Base-by-base conservation (phyloP, 2,329 filamentous ascomycete species). In the Neobulgaria alba region DNA sequence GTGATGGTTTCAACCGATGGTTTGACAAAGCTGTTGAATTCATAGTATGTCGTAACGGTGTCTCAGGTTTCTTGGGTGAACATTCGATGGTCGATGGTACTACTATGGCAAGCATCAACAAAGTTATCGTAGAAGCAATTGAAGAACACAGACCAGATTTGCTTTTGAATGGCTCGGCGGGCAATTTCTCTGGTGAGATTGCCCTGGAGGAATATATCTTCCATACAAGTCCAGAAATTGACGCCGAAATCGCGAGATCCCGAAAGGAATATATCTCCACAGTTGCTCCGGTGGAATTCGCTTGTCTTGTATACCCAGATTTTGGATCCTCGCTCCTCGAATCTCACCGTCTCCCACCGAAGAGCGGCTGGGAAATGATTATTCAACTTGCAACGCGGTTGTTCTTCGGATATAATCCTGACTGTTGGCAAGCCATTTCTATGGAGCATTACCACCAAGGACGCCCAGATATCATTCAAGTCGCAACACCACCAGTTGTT, bases 1-100 rank as follows among this genome's bases (percentile, higher is more conserved):
- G 46, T 23, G 37, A 49, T 26, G 46, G 48, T 17, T 34, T 37
- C 16, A 58, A 56, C 38, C 39, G 55, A 23, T 58, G 56, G 56
- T 39, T 37, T 33, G 56, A 58, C 36, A 58, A 58, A 40, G 33
- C 41, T 10, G 17, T 57, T 4, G 51, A 54, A 39, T 57, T 56
- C 36, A 35, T 45, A 12, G 43, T 58, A n/a, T 54, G 49, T 33
- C 40, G 33, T n/a, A 57, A 58, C 39, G 56, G 55, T 5, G 41
- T 46, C 12, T 56, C 53, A 2, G 53, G 41, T 7, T 46, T 39
- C 18, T 46, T 55, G 21, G 41, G 40, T 26, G 56, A 57, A 19
- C 56, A 57, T 40, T 39, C 49, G 10, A 49, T 49, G 44, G 42
- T 58, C 17, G 56, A 57, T 36, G 47, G 30, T 15, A 18, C 29